Evolutionary conservation across 2,329 filamentous ascomycete species (phyloP).

Genomic region (Alternaria dauci): DNA sequence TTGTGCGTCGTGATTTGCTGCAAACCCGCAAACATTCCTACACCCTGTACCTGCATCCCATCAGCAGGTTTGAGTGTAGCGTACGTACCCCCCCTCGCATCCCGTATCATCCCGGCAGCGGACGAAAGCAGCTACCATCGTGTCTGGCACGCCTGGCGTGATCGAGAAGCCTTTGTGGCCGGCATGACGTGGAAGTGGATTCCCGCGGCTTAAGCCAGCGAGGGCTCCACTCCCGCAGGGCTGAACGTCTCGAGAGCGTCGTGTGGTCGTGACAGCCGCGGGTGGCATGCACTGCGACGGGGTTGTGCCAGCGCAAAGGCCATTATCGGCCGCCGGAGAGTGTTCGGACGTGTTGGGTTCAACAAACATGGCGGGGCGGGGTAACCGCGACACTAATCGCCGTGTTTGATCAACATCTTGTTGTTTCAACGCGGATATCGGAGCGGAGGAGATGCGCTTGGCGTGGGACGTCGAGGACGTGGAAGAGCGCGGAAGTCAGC

Average conservation of each 20-base stretch:
- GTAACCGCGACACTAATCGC: slow-evolving; percentile 6
- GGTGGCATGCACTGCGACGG: slow-evolving; percentile 1
- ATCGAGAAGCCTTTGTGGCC: slow-evolving; percentile 4
- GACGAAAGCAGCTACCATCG: slow-evolving; percentile 26
- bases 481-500: neutral
- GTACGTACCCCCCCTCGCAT: slow-evolving; percentile 10
- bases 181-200: slow-evolving; percentile 16
- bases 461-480: neutral
- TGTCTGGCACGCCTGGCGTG: slow-evolving; percentile 21
- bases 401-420: neutral
- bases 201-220: neutral
- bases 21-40: slow-evolving; percentile 1
- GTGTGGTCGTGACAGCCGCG: neutral
- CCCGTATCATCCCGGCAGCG: slow-evolving; percentile 25
- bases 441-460: neutral
- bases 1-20: slow-evolving; percentile 15
- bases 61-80: slow-evolving; percentile 11
- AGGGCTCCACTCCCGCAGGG: slow-evolving; percentile 10
- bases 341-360: slow-evolving; percentile 8
- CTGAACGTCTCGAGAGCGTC: slow-evolving; percentile 10
- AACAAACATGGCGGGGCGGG: slow-evolving; percentile 3
- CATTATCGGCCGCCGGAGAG: neutral
- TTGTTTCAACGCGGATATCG: slow-evolving; percentile 7
- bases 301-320: slow-evolving; percentile 2
- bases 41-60: slow-evolving; percentile 21